Conservation (phyloP, 1,284 basidiomycete genomes). For the Kwoniella shivajii region DNA sequence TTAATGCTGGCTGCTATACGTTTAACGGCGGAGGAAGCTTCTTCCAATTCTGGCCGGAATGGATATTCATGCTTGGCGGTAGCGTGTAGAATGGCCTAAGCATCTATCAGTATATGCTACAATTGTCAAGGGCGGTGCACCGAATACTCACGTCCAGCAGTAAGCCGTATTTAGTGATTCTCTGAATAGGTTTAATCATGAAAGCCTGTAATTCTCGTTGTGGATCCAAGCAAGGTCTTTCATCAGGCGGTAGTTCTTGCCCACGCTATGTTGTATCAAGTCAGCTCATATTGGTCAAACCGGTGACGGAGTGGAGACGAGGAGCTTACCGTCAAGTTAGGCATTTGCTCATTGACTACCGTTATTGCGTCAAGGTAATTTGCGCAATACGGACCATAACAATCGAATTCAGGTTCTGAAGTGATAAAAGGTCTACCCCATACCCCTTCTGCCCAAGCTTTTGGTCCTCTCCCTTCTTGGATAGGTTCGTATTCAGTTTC, state of each 20-base stretch:
- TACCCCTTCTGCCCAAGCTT: constrained; percentile 78
- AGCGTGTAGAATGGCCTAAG: constrained; percentile 42
- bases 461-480: constrained; percentile 57
- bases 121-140: constrained; percentile 1
- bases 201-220: constrained; percentile 77
- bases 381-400: constrained; percentile 97
- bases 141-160: constrained; percentile 61
- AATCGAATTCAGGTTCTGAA: constrained; percentile 85
- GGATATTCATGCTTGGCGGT: constrained; percentile 61
- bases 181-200: constrained; percentile 75
- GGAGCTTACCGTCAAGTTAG: constrained; percentile 72
- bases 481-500: constrained; percentile 71
- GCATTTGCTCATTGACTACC: constrained; percentile 80
- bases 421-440: constrained; percentile 80
- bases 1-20: constrained; percentile 95
- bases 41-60: constrained; percentile 77
- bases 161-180: constrained; percentile 75
- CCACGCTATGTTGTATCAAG: constrained; percentile 25
- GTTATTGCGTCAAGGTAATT: constrained; percentile 89
- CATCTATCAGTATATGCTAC: constrained; percentile 11
- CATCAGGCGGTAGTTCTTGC: constrained; percentile 34
- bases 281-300: constrained; percentile 9
- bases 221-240: constrained; percentile 47
- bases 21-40: constrained; percentile 82
- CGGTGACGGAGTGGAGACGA: no score